Evolutionary conservation across 2,329 filamentous ascomycete genomes (phyloP).

Genomic region (Aspergillus brunneoviolaceus): DNA sequence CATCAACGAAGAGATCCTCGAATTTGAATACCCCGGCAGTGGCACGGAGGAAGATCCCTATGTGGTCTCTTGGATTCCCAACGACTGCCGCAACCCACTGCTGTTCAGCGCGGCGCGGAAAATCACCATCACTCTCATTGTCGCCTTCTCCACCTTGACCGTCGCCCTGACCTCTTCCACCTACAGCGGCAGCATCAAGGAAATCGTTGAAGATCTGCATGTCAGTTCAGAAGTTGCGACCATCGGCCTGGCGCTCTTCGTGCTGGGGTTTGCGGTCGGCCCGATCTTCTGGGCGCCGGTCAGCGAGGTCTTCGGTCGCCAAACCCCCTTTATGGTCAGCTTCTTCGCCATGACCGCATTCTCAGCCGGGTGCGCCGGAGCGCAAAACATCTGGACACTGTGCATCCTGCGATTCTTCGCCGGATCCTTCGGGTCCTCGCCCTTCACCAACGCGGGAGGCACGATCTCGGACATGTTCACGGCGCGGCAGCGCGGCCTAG

Average conservation of each 20-base stretch:
- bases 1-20: conserved; percentile 3
- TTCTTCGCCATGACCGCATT: conserved; percentile 5
- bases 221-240: conserved; percentile 1
- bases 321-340: conserved; percentile 2
- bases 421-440: neutral
- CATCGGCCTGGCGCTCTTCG: conserved; percentile 1
- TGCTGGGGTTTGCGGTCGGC: conserved; percentile 5
- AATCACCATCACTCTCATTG: conserved; percentile 1
- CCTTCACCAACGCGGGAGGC: conserved; percentile 5
- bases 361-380: conserved; percentile 1
- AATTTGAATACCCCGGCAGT: conserved; percentile 2
- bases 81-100: conserved; percentile 3
- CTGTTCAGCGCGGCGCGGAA: conserved; percentile 2
- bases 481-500: conserved; percentile 1
- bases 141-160: conserved; percentile 4
- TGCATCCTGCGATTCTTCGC: conserved; percentile 6
- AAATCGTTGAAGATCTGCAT: neutral
- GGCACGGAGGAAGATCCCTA: conserved; percentile 1
- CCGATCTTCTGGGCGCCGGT: conserved; percentile 3
- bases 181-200: conserved; percentile 5
- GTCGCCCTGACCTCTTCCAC: conserved; percentile 1
- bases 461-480: conserved; percentile 7
- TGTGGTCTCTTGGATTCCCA: conserved; percentile 5
- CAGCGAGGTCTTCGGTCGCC: conserved; percentile 5
- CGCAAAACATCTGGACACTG: conserved; percentile 4